phyloP scores from a whole-genome alignment of 169 alveolate genomes.

The Eimeria zaria region DNA sequence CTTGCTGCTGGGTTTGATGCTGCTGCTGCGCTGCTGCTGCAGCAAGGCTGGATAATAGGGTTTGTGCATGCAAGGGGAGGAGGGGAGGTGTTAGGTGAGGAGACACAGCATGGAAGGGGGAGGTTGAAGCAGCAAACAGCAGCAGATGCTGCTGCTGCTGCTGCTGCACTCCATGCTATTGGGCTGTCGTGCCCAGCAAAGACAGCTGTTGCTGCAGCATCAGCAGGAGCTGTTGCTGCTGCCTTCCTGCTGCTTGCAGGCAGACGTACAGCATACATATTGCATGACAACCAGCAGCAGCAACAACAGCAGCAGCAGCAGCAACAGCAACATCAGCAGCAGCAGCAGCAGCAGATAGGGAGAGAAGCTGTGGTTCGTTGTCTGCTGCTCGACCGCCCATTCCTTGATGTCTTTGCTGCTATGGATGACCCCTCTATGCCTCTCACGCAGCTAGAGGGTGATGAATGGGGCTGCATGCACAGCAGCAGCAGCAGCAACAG shows the following conservation, averaged over 20 bases:
- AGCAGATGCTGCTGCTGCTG: constrained; percentile 14
- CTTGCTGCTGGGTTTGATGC: constrained; percentile 25
- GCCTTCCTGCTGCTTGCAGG: constrained; percentile 15
- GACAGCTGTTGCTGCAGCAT: constrained; percentile 18
- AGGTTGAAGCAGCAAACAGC: not conserved
- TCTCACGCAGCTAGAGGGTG: constrained; percentile 11
- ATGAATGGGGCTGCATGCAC: constrained; percentile 40
- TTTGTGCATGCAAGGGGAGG: not conserved
- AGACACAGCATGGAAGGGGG: not conserved
- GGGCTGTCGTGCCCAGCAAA: not conserved
- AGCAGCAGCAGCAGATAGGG: not conserved
- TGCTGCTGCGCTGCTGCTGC: constrained; percentile 55
- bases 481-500: constrained; percentile 16
- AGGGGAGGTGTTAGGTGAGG: not conserved
- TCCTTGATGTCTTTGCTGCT: constrained; percentile 12
- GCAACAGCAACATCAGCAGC: not conserved
- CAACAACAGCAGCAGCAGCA: constrained; percentile 10
- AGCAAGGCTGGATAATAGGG: not conserved
- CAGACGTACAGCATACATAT: not conserved
- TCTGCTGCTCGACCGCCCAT: constrained; percentile 7
- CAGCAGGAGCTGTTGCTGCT: constrained; percentile 55
- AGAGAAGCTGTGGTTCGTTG: constrained; percentile 14
- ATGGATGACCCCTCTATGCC: constrained; percentile 14
- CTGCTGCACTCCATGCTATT: not conserved
- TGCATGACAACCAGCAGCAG: not conserved